A percentile compares a stretch with the other conserved stretches of the same genome.
Conservation (phyloP, 106 monocot genomes). For the Chionographis japonica region DNA sequence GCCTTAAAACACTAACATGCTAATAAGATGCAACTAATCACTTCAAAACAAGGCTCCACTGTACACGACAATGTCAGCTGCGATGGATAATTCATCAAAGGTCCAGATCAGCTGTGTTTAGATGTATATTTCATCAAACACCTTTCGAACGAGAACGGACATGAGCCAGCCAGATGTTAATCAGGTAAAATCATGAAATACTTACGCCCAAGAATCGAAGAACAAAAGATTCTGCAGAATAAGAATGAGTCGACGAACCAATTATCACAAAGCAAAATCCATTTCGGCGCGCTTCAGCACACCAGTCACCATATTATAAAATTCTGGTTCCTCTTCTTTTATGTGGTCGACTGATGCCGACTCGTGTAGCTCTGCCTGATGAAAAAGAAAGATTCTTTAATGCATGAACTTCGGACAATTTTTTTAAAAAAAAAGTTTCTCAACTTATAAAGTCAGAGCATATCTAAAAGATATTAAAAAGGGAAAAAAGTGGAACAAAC, state of each 20-base stretch:
- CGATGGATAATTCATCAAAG: not conserved
- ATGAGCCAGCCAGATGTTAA: no score
- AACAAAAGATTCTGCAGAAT: not conserved
- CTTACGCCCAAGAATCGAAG: constrained; percentile 23
- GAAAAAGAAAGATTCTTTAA: not conserved
- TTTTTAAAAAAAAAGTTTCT: no score
- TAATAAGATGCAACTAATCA: not conserved
- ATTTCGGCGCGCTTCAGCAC: constrained; percentile 53
- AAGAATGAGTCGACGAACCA: constrained; percentile 4
- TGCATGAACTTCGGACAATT: no score
- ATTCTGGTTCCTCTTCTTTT: constrained; percentile 62
- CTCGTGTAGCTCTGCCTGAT: constrained; percentile 77
- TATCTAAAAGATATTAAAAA: no score
- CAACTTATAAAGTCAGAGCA: no score
- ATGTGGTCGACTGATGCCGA: constrained; percentile 45
- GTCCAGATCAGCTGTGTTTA: no score
- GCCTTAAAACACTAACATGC: not conserved
- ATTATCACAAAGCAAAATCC: constrained; percentile 48
- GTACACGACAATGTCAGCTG: constrained; percentile 6
- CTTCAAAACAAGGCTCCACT: not conserved
- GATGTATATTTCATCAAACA: no score
- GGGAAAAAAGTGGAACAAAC: no score
- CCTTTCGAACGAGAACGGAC: no score
- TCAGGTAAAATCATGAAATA: constrained; percentile 11
- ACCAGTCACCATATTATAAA: constrained; percentile 45